A percentile compares a stretch with the other conserved stretches of the same genome.
phyloP scores from a whole-genome alignment of 345 rosid genomes.

The Raphanus raphanistrum region DNA sequence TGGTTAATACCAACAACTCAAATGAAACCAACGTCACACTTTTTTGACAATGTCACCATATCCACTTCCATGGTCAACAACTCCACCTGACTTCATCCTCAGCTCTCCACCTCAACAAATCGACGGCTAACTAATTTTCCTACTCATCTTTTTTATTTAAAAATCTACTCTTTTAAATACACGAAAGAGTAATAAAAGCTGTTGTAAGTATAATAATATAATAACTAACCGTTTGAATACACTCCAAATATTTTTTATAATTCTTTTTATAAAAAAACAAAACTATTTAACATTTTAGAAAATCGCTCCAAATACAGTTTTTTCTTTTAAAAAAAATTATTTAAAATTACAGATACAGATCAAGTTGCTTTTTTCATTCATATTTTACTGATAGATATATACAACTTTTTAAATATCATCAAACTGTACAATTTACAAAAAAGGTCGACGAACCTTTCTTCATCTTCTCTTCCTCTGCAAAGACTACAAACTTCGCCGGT shows the following conservation, averaged over 20 bases:
- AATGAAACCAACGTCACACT: constrained; percentile 38
- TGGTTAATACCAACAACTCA: constrained; percentile 21
- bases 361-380: not conserved
- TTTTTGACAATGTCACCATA: constrained; percentile 42
- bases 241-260: not conserved
- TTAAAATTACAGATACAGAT: not conserved
- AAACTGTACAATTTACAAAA: constrained; percentile 28
- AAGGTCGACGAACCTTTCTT: constrained; percentile 40
- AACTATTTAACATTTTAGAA: not conserved
- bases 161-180: not conserved
- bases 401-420: not conserved
- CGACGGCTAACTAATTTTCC: not conserved
- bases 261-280: no score
- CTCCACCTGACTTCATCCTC: constrained; percentile 19
- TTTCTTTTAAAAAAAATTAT: no score
- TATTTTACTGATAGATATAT: not conserved
- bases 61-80: constrained; percentile 43
- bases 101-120: constrained; percentile 18
- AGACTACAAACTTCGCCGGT: constrained; percentile 24
- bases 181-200: constrained; percentile 5
- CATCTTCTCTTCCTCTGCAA: constrained; percentile 27
- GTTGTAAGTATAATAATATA: not conserved
- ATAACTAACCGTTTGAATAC: not conserved
- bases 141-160: not conserved
- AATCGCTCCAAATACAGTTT: not conserved